These are phyloP conservation scores for Trichoderma hamatum DNA, from an alignment of 2,329 filamentous ascomycete genomes.

Conservation along the genomic window DNA sequence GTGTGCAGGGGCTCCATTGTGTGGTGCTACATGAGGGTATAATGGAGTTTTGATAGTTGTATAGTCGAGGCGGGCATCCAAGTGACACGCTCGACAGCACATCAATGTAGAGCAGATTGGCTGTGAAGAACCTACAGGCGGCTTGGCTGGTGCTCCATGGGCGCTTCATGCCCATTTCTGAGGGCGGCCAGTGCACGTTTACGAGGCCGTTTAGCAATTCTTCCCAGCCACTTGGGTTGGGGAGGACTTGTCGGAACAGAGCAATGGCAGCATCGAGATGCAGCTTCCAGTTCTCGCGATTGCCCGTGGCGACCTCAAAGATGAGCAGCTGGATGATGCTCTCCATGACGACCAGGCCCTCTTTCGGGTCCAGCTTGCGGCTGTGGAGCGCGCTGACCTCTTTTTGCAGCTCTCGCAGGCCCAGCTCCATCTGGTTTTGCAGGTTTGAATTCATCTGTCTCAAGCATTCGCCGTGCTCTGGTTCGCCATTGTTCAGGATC, in stretches of 20 bases:
- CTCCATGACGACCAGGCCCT: slow-evolving; percentile 49
- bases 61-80: slow-evolving; percentile 47
- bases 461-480: slow-evolving; percentile 42
- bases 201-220: slow-evolving; percentile 40
- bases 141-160: slow-evolving; percentile 52
- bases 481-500: slow-evolving; percentile 42
- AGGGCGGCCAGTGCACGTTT: slow-evolving; percentile 41
- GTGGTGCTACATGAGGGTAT: slow-evolving; percentile 40
- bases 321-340: slow-evolving; percentile 57
- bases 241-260: slow-evolving; percentile 52
- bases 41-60: slow-evolving; percentile 45
- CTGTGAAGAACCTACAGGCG: slow-evolving; percentile 52
- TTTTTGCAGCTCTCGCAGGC: slow-evolving; percentile 48
- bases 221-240: slow-evolving; percentile 43
- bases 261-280: slow-evolving; percentile 55
- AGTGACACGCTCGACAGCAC: slow-evolving; percentile 53
- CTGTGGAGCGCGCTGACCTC: slow-evolving; percentile 46
- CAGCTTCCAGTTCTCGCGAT: slow-evolving; percentile 53
- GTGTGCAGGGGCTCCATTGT: slow-evolving; percentile 29
- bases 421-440: slow-evolving; percentile 49
- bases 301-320: slow-evolving; percentile 53
- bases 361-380: slow-evolving; percentile 32
- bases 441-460: slow-evolving; percentile 44
- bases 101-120: slow-evolving; percentile 53
- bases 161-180: slow-evolving; percentile 37